A percentile compares a stretch with the other conserved stretches of the same genome.
phyloP scores from a whole-genome alignment of 2,329 filamentous ascomycete species.

The Alternaria conjuncta region DNA sequence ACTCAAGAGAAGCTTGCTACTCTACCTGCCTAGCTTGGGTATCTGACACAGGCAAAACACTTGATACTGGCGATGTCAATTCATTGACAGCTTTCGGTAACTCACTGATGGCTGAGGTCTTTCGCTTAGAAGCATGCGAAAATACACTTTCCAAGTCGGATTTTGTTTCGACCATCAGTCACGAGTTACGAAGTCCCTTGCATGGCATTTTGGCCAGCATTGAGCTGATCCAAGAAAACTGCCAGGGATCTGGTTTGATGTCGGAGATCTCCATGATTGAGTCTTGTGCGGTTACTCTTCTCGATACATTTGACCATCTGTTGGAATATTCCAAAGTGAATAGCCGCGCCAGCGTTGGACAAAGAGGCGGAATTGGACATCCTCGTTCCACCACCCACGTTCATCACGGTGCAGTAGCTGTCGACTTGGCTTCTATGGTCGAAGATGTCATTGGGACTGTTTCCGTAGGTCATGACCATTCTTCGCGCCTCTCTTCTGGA shows the following conservation, averaged over 20 bases:
- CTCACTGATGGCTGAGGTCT: constrained; percentile 51
- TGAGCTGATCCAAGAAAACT: constrained; percentile 55
- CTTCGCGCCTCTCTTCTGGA: constrained; percentile 1
- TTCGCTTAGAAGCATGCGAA: constrained; percentile 48
- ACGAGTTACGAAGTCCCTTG: constrained; percentile 59
- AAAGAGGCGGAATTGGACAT: not conserved
- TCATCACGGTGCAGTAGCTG: not conserved
- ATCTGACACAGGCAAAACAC: constrained; percentile 16
- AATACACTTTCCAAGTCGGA: constrained; percentile 54
- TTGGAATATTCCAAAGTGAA: constrained; percentile 31
- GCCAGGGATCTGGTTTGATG: constrained; percentile 44
- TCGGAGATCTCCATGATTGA: constrained; percentile 56
- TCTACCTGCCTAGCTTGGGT: constrained; percentile 27
- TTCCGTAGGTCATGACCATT: constrained; percentile 9
- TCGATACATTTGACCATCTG: constrained; percentile 49
- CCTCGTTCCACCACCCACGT: not conserved
- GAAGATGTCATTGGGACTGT: constrained; percentile 11
- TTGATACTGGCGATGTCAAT: constrained; percentile 18
- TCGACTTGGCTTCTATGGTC: constrained; percentile 7
- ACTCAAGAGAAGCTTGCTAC: constrained; percentile 27
- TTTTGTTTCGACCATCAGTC: constrained; percentile 58
- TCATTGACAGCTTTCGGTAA: constrained; percentile 16
- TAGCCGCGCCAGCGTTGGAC: not conserved
- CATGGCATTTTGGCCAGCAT: constrained; percentile 48
- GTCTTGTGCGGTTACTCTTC: constrained; percentile 55